Evolutionary conservation across 805 yeast genomes (phyloP).

Genomic region (Yarrowia sp.): DNA sequence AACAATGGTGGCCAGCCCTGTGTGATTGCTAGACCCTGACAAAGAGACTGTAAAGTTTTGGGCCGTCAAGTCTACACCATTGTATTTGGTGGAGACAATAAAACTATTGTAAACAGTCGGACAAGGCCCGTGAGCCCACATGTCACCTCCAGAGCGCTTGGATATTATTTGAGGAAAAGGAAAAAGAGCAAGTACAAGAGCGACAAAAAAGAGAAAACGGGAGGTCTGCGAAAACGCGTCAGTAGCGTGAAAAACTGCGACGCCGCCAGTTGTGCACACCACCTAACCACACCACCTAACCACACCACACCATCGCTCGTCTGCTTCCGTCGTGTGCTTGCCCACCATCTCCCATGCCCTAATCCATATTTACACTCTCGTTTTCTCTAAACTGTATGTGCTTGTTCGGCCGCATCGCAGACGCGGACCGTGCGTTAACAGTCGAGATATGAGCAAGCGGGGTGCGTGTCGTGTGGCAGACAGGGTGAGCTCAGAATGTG

Average conservation of each 20-base stretch:
- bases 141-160: no score
- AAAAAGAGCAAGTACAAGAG: no score
- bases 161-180: no score
- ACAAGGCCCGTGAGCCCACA: not conserved
- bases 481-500: no score
- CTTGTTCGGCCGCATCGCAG: slow-evolving; percentile 3
- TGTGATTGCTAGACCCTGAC: slow-evolving; percentile 38
- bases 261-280: no score
- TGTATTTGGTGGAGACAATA: slow-evolving; percentile 38
- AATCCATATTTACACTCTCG: slow-evolving; percentile 33
- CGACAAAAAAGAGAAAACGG: no score
- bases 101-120: slow-evolving; percentile 29
- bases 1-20: slow-evolving; percentile 36
- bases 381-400: slow-evolving; percentile 7
- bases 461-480: slow-evolving; percentile 11
- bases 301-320: no score
- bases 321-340: no score
- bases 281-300: no score
- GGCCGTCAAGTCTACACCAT: slow-evolving; percentile 24
- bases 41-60: slow-evolving; percentile 38
- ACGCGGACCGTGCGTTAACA: slow-evolving; percentile 9
- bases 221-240: no score
- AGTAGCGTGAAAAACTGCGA: no score
- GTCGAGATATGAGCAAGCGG: slow-evolving; percentile 32
- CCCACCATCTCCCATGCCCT: slow-evolving; percentile 6